Evolutionary conservation across 176 grass and related monocot genomes (phyloP), one percentile per base, ranked within the genome.

Genomic region (Puccinellia tenuiflora): DNA sequence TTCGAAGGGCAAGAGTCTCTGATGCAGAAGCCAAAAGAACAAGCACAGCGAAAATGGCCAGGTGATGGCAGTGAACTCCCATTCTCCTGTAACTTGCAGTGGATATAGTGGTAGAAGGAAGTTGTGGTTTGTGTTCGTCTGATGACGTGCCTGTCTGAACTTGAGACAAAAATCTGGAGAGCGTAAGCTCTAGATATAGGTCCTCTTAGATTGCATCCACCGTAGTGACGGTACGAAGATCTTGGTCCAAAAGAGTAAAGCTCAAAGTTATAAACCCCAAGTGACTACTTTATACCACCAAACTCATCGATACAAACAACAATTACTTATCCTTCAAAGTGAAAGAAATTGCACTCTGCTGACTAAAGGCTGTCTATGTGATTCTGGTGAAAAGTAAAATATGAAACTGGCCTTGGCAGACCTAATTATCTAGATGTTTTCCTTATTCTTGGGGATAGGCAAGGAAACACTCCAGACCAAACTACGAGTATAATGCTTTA

Each of bases 241-340:
- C 38, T 76, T 75, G 69, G 77, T 81, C 82, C 82, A 81, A 90
- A 86, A 78, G 86, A 76, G 18, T 78, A 86, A 90, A 90, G 79
- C 83, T 82, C 55, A 90, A 82, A 82, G 83, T 13, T 3, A 54
- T 63, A 39, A 66, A n/a, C 33, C 37, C 55, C 64, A 71, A 83
- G 74, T 18, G 35, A 61, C 40, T 29, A 9, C 39, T 87, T 87
- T 82, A 81, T 68, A 60, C 79, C 29, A 59, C 18, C 79, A 54
- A 68, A 38, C 9, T 35, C 38, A 38, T 59, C 42, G 79, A 28
- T 22, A 7, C 33, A 72, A 59, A 13, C 12, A 74, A 33, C 54
- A 35, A 75, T 8, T 28, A 37, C 31, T 57, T 50, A 62, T 61
- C 18, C 28, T 79, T 21, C 64, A 25, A 79, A 63, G 39, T 25